Base-by-base conservation (phyloP, 2,329 filamentous ascomycete genomes). In the Fusarium irregulare region DNA sequence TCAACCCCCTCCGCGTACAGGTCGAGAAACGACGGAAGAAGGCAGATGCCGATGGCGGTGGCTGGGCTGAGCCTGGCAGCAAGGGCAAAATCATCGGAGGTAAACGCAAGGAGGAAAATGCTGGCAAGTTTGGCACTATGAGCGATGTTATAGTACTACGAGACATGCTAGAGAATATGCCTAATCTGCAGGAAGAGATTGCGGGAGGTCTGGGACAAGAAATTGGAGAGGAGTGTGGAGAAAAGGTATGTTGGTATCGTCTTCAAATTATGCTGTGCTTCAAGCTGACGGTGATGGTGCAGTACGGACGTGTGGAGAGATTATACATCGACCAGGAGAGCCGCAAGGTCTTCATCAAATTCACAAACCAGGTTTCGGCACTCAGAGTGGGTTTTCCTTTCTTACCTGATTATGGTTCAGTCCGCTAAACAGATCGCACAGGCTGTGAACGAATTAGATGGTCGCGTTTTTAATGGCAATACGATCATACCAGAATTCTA, bases 161-260 rank as follows among this genome's bases (percentile, higher is more conserved):
- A 56, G 91, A 93, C 51, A 98, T 98, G 92, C 86, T 98, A 2
- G 90, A 96, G 66, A 92, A 91, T 8, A 90, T 98, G 84, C 87
- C 82, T 3, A 84, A 97, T 76, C 82, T 97, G 46, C 87, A 91
- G 60, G 85, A 84, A n/a, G 95, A 98, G 79, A 88, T 97, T 50
- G 88, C 90, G 63, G 86, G 87, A 16, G 89, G 89, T 0, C 82
- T 99, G 53, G 91, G 95, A 73, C 95, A 98, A 81, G 94, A 98
- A 78, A 98, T 99, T 79, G 96, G 96, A 9, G 93, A 98, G 76
- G 93, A 97, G 77, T 98, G 97, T 79, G 91, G 90, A 51, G 89
- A 93, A 70, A 94, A 94, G 85, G 88, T 91, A 64, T 60, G 68
- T 42, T 40, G 23, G 40, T 20, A 3, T 42, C 4, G 49, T 8